Evolutionary conservation across 352 stramenopile species (phyloP).

Genomic region (Pythium aristosporum): DNA sequence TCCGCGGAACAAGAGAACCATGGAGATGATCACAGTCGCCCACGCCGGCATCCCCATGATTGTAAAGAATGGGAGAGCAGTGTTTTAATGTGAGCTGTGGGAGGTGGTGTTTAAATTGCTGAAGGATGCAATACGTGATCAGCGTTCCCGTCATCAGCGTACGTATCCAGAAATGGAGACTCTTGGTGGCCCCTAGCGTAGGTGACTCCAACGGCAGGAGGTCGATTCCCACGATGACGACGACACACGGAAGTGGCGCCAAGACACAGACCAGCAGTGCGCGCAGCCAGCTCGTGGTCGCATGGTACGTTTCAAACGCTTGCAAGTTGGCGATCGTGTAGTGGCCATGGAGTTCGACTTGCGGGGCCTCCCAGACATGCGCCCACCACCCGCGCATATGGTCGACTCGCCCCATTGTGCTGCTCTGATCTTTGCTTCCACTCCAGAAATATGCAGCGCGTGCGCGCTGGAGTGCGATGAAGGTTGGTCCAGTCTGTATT

Average conservation of each 20-base stretch:
- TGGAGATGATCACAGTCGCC: conserved; percentile 29
- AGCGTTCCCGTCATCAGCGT: not conserved
- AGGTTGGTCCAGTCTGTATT: too few species aligned
- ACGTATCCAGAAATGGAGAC: conserved; percentile 10
- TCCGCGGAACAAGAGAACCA: conserved; percentile 25
- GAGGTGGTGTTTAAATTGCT: conserved; percentile 9
- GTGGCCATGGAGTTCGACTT: conserved; percentile 22
- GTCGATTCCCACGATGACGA: conserved; percentile 9
- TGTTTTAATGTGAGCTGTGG: not conserved
- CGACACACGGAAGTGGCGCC: conserved; percentile 9
- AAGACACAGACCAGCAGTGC: conserved; percentile 8
- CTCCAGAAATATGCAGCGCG: too few species aligned
- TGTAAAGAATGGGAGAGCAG: conserved; percentile 31
- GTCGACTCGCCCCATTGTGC: too few species aligned
- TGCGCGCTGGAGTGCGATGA: too few species aligned
- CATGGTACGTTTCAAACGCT: conserved; percentile 1
- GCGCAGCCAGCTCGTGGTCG: conserved; percentile 1
- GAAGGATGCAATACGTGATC: conserved; percentile 4
- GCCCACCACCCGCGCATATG: too few species aligned
- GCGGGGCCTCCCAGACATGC: conserved; percentile 9
- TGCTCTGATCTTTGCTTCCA: too few species aligned
- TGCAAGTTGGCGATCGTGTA: conserved; percentile 15
- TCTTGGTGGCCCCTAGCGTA: not conserved
- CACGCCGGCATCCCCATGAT: too few species aligned
- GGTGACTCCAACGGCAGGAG: conserved; percentile 9